Evolutionary conservation across 257 asterid genomes (phyloP), one percentile per base, ranked within the genome.

Genomic region (Petunia secreta): DNA sequence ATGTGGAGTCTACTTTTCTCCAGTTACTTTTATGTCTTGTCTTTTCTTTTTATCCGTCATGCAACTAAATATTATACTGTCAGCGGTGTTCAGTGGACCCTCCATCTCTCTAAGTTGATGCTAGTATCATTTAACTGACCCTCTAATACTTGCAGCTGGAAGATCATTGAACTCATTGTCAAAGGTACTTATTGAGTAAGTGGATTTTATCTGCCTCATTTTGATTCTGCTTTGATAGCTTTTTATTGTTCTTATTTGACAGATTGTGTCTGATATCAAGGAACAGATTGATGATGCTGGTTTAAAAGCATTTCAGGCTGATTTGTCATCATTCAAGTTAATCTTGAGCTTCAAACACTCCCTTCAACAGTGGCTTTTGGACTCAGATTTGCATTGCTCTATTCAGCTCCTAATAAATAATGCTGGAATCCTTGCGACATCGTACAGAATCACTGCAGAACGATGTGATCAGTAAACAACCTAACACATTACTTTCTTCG

Each of bases 341-440:
- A 90, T 95, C 85, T 75, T 89, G 75, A 86, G 88, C 86, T 93
- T 95, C 87, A 87, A 88, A 77, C 75, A 36, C 89, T 89, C 93
- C 68, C 94, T 95, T 85, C 85, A 88, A 86, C 92, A 88, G 77
- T 95, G 99, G 99, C 87, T 91, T 34, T 48, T 62, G 80, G 98
- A 92, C 82, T 91, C 94, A 58, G 81, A 87, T 82, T 75, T 92
- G 89, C 96, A 95, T 85, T 74, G 85, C 63, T 95, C 98, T 75
- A 77, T 93, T 85, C 99, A 95, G 80, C 86, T 95, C 80, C 87
- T 95, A 82, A 89, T 95, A 87, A 95, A 95, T 89, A 92, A 95
- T 86, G 98, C 97, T 78, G 99, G 98, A 80, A 90, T 93, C 85
- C 85, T 95, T 58, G 96, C 98, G 65, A 93, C 96, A 57, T 89